Conservation (phyloP, 208 protist species). For the Phytomonas francai region DNA sequence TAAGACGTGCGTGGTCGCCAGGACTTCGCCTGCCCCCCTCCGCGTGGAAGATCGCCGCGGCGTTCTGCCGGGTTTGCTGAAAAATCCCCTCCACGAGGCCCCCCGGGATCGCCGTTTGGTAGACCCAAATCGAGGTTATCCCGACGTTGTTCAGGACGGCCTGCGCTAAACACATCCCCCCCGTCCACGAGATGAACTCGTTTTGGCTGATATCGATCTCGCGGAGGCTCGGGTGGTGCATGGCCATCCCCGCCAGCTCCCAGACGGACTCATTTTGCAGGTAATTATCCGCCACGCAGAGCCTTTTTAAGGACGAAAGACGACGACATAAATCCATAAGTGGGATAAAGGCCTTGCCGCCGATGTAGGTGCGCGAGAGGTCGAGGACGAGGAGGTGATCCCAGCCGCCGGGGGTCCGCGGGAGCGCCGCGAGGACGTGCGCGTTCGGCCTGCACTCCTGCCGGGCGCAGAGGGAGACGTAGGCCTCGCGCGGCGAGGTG, state of each 20-base stretch:
- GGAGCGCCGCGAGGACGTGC: slow-evolving; percentile 40
- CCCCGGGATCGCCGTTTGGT: slow-evolving; percentile 22
- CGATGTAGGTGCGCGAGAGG: slow-evolving; percentile 61
- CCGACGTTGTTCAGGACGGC: slow-evolving; percentile 34
- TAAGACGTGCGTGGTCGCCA: slow-evolving; percentile 43
- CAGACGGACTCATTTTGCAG: slow-evolving; percentile 62
- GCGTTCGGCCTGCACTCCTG: slow-evolving; percentile 26
- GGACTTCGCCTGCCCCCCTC: slow-evolving; percentile 15
- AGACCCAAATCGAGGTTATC: slow-evolving; percentile 51
- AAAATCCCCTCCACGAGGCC: slow-evolving; percentile 38
- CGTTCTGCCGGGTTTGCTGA: slow-evolving; percentile 45
- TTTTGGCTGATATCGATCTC: slow-evolving; percentile 56
- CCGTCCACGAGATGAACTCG: slow-evolving; percentile 66
- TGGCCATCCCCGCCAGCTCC: slow-evolving; percentile 43
- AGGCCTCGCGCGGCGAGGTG: slow-evolving; percentile 37
- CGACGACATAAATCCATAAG: slow-evolving; percentile 58
- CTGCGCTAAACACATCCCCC: slow-evolving; percentile 61
- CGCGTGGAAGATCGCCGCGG: slow-evolving; percentile 23
- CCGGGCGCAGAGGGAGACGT: slow-evolving; percentile 33
- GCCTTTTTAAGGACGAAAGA: slow-evolving; percentile 26
- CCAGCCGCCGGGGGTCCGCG: slow-evolving; percentile 32
- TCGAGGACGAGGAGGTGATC: slow-evolving; percentile 29
- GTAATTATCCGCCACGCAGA: slow-evolving; percentile 64
- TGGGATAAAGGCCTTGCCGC: slow-evolving; percentile 33
- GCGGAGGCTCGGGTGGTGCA: slow-evolving; percentile 44